Base-by-base conservation (phyloP, 2,329 filamentous ascomycete genomes). In the Exophiala calicioides region DNA sequence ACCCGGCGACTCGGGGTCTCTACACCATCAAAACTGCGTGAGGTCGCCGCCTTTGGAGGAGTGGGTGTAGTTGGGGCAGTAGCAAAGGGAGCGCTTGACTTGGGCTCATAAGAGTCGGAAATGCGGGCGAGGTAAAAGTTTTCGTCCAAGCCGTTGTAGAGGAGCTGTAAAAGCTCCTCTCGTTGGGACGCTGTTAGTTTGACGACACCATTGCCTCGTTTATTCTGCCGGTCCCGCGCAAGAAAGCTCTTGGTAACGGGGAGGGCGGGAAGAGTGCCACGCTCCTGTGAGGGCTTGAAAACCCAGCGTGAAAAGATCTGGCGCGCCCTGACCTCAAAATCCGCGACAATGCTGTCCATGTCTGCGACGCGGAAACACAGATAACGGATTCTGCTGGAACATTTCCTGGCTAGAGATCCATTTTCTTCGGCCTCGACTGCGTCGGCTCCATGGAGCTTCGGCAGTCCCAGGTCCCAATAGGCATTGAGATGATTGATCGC, bases 401-500 rank as follows among this genome's bases (percentile, higher is more conserved):
- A 61, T 41, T 57, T 56, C 52, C 57, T 59, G 3, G 51, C 53
- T 4, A 60, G 40, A 12, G 41, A 34, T 15, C 40, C 29, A 3
- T 49, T 29, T 7, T 42, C 37, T 31, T 41, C 44, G 0, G 60
- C 50, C 4, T 42, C 52, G 3, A 58, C 42, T 2, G 47, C 50
- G 23, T 56, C 41, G 1, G 36, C 29, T 8, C 55, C 53, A 41
- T 53, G 49, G 8, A 52, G 44, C 1, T 53, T 53, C 2, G 63
- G 64, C 5, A 70, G 64, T 10, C 65, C 58, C 2, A 71, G 55
- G 2, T 57, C 58, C 52, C 63, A 72, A 23, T 56, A 48, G 2
- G 58, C 40, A 52, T 70, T 72, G 29, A 72, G 55, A 3, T 40
- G 21, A 20, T 64, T 51, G 35, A 71, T 62, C 7, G 64, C 47